Evolutionary conservation across 371 early-diverging fungal genomes (phyloP), one percentile per base, ranked within the genome.

Genomic region (Mortierella sp.): DNA sequence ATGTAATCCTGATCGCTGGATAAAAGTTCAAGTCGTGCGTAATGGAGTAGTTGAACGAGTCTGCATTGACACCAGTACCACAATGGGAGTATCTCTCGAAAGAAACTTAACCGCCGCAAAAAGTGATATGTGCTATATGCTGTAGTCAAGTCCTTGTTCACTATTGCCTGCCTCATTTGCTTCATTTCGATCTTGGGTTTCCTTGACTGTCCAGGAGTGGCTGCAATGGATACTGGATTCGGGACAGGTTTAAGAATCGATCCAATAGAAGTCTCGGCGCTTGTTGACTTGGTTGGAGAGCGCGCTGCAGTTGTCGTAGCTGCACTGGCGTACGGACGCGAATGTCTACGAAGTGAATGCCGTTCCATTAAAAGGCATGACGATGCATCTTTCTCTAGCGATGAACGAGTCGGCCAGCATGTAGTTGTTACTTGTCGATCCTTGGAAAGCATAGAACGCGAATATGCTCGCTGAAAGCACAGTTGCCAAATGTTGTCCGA

Each of bases 381-480:
- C 5, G 15, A 34, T 19, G 34, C 2, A 17, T n/a, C 29, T n/a
- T 12, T n/a, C 22, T 35, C 35, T 51, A 8, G 3, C 42, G 45
- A 6, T 55, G 35, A 32, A 55, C 0, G 61, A 29, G 53, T 15
- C 5, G 37, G 42, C 1, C 42, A 22, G 26, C 5, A 28, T 6
- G n/a, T n/a, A 8, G 37, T 15, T 3, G 29, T 35, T 42, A 59
- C 17, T 2, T 10, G 15, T 17, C 13, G 34, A 61, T 70, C 53
- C 60, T 51, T 59, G 15, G 75, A 56, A n/a, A 64, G 26, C 1
- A 60, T 8, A 1, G 69, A 68, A 4, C 73, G 78, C 0, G 65
- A 29, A 10, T 72, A 78, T 23, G 78, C 73, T 3, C 73, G 62
- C 37, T 67, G 62, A 23, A 78, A 69, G 35, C 78, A 78, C 19